Conservation (phyloP, 352 stramenopile species). For the Globisporangium rhizosaccharum region DNA sequence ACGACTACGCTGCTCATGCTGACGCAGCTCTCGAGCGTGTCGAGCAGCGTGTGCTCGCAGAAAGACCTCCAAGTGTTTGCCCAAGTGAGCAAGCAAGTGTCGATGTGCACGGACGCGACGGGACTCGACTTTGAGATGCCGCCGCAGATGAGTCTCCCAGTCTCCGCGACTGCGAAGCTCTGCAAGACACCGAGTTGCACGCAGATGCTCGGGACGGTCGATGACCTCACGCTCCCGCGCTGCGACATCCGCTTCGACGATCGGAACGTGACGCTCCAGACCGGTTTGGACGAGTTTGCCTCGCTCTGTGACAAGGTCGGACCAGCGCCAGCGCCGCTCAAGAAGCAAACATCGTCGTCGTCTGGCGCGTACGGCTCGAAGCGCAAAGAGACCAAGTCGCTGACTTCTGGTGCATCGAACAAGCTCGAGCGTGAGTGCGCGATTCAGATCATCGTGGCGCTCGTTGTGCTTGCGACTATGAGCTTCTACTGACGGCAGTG, state of each 20-base stretch:
- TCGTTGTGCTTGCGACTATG: neutral
- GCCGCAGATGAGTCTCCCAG: slow-evolving; percentile 21
- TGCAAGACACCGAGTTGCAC: slow-evolving; percentile 43
- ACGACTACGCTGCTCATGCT: slow-evolving; percentile 11
- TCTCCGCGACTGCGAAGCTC: slow-evolving; percentile 23
- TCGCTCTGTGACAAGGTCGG: slow-evolving; percentile 32
- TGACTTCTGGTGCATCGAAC: neutral
- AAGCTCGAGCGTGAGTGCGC: neutral
- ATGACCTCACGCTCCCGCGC: slow-evolving; percentile 49
- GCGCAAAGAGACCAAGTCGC: slow-evolving; percentile 3
- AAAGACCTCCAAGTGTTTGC: slow-evolving; percentile 46
- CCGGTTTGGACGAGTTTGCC: slow-evolving; percentile 40
- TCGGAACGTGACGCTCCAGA: slow-evolving; percentile 49
- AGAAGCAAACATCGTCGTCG: slow-evolving; percentile 25
- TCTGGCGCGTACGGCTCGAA: neutral
- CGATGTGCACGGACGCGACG: slow-evolving; percentile 31
- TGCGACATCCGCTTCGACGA: slow-evolving; percentile 42
- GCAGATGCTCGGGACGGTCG: slow-evolving; percentile 43
- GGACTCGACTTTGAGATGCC: slow-evolving; percentile 39
- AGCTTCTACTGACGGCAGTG: no score
- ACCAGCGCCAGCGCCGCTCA: slow-evolving; percentile 28
- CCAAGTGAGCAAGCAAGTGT: slow-evolving; percentile 26
- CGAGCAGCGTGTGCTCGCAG: slow-evolving; percentile 21
- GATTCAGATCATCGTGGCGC: neutral
- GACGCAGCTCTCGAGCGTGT: neutral